Evolutionary conservation across 2,329 filamentous ascomycete species (phyloP).

Genomic region (Colletotrichum siamense): DNA sequence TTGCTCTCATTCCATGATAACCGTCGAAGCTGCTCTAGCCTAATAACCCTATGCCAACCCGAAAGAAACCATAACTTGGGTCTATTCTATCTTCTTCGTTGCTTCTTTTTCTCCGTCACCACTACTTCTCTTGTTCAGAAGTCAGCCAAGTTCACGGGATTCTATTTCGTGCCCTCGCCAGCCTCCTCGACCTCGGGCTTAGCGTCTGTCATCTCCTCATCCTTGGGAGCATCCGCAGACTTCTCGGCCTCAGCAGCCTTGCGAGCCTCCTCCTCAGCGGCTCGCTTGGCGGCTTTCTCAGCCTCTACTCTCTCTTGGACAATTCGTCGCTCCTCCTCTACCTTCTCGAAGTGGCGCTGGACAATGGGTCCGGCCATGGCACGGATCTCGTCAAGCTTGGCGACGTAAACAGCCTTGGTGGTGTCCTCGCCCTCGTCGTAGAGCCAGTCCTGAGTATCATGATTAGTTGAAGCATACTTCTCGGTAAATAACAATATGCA

Average conservation of each 20-base stretch:
- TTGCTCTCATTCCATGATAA: conserved; percentile 22
- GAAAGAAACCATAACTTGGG: conserved; percentile 21
- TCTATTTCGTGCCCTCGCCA: conserved; percentile 32
- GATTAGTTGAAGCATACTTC: conserved; percentile 24
- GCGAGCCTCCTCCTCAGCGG: conserved; percentile 59
- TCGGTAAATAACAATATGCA: background rate
- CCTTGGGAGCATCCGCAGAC: conserved; percentile 51
- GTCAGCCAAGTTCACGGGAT: background rate
- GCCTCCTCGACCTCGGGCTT: conserved; percentile 58
- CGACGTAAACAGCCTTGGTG: conserved; percentile 89
- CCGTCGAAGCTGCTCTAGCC: conserved; percentile 22
- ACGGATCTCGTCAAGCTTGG: conserved; percentile 96
- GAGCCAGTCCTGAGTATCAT: conserved; percentile 82
- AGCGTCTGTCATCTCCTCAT: conserved; percentile 70
- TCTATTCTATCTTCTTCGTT: conserved; percentile 24
- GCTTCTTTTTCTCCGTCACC: conserved; percentile 2
- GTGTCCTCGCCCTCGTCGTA: conserved; percentile 97
- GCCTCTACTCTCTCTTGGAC: conserved; percentile 79
- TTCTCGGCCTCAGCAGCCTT: conserved; percentile 60
- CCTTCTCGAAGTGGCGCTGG: conserved; percentile 94
- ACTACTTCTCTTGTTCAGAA: background rate
- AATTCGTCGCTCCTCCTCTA: conserved; percentile 84
- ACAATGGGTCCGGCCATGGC: conserved; percentile 88
- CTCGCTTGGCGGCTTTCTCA: conserved; percentile 78
- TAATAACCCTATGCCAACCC: conserved; percentile 22